Base-by-base conservation (phyloP, 768 basidiomycete species). In the Termitomyces eurrhizus region DNA sequence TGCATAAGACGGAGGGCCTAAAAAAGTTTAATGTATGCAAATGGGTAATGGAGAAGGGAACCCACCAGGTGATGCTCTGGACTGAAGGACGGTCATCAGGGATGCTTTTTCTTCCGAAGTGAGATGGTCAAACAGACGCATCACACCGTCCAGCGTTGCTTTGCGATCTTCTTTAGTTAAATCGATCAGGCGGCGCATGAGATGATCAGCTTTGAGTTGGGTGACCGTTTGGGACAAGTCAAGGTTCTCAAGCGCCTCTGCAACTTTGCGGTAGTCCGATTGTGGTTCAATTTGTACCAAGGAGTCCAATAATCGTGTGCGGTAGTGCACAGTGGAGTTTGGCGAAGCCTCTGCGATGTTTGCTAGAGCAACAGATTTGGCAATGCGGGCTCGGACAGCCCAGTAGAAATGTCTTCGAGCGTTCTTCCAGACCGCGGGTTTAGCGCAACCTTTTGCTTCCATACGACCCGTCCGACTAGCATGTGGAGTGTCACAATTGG, bases 381-480 rank as follows among this genome's bases (percentile, higher is more conserved):
- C 89, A 36, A 92, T 75, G 56, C 89, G 87, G n/a, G 89, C 88
- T 48, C 95, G 89, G 35, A 93, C 81, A 46, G 91, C 86, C 95
- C 94, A 97, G 77, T 96, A 96, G 83, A 98, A 95, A 69, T 87
- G 82, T 62, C 94, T 84, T 61, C 93, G 88, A 58, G 95, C 86
- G 56, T 91, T 82, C 74, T 91, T 93, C 95, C 95, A 98, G 50
- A 87, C 83, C 33, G 86, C 80, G 21, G 92, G 81, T 62, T 88
- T 89, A 8, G 95, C 95, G 65, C 95, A 95, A 18, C 93, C 94
- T 77, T 98, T 98, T 32, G 95, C 95, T 75, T 97, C 93, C 95
- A 97, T 96, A 51, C 95, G 93, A 52, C 95, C 95, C 49, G 86
- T 83, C 52, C 95, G 93, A 74, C 95, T 96, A 68, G 59, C 58